Evolutionary conservation across 805 yeast species (phyloP).

Genomic region (Candida ulmi): DNA sequence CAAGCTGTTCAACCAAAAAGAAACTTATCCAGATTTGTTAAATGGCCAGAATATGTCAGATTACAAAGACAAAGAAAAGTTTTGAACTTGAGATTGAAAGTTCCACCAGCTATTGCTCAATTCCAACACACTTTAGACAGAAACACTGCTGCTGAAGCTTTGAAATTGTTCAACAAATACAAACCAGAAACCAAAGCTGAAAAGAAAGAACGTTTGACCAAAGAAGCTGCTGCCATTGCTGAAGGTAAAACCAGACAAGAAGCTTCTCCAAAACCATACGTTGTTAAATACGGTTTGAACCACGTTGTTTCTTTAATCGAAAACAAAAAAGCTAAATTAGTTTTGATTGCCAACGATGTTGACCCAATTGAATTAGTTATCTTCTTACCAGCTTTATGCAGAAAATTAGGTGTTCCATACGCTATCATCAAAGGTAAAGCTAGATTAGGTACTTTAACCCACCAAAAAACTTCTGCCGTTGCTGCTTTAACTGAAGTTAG

Average conservation of each 20-base stretch:
- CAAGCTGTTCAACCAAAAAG: conserved; percentile 93
- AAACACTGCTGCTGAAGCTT: conserved; percentile 96
- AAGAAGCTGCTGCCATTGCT: conserved; percentile 98
- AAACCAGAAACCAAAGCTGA: conserved; percentile 96
- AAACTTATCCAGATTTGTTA: conserved; percentile 94
- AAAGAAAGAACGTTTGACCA: conserved; percentile 98
- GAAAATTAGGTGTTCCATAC: conserved; percentile 99
- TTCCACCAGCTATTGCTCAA: conserved; percentile 97
- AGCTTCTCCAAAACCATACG: conserved; percentile 94
- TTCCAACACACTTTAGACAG: conserved; percentile 95
- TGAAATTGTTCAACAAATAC: conserved; percentile 98
- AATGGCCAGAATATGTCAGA: conserved; percentile 98
- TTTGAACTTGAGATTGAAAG: conserved; percentile 92
- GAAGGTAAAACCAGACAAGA: conserved; percentile 97
- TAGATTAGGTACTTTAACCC: conserved; percentile 94
- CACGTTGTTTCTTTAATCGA: conserved; percentile 96
- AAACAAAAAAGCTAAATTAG: conserved; percentile 98
- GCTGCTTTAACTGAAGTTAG: conserved; percentile 96
- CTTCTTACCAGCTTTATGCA: conserved; percentile 97
- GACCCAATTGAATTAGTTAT: conserved; percentile 98
- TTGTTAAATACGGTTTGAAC: conserved; percentile 97
- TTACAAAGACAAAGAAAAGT: conserved; percentile 99
- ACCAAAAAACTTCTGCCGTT: conserved; percentile 95
- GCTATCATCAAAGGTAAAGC: conserved; percentile 98
- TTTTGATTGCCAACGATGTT: conserved; percentile 96